phyloP scores from a whole-genome alignment of 2,329 filamentous ascomycete genomes.

The Pseudofabraea citricarpa region DNA sequence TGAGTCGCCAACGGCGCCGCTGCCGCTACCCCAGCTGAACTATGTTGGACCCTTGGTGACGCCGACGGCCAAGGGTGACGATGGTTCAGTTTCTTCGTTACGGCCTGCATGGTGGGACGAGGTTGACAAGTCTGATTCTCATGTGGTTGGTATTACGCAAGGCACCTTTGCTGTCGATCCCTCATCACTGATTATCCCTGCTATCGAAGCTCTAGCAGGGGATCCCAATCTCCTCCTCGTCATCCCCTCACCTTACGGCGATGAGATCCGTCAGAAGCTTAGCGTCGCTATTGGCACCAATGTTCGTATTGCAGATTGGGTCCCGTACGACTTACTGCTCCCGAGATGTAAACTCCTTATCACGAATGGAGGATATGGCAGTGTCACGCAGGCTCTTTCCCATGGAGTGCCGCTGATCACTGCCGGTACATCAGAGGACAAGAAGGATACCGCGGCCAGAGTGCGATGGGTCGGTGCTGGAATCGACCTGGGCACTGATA shows the following conservation, averaged over 20 bases:
- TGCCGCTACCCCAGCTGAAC: neutral
- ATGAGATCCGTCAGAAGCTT: neutral
- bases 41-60: constrained; percentile 30
- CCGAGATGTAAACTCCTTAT: neutral
- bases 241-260: constrained; percentile 26
- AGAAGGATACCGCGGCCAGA: constrained; percentile 1
- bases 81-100: too few relatives aligned
- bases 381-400: neutral
- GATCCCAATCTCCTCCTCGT: constrained; percentile 27
- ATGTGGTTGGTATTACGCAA: constrained; percentile 33
- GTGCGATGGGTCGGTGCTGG: constrained; percentile 2
- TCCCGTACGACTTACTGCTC: neutral
- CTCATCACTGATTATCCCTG: constrained; percentile 31
- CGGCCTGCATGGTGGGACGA: constrained; percentile 23
- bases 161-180: constrained; percentile 34
- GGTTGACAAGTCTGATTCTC: constrained; percentile 26
- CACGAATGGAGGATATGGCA: constrained; percentile 4
- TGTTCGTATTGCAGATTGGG: neutral
- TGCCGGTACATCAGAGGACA: constrained; percentile 2
- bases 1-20: neutral
- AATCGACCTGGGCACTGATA: constrained; percentile 1
- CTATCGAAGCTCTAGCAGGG: constrained; percentile 28
- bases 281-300: neutral
- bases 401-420: constrained; percentile 2
- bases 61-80: constrained; percentile 9